These are phyloP conservation scores for Prosopis cineraria DNA, from an alignment of 306 rosid genomes.

Conservation along the genomic window DNA sequence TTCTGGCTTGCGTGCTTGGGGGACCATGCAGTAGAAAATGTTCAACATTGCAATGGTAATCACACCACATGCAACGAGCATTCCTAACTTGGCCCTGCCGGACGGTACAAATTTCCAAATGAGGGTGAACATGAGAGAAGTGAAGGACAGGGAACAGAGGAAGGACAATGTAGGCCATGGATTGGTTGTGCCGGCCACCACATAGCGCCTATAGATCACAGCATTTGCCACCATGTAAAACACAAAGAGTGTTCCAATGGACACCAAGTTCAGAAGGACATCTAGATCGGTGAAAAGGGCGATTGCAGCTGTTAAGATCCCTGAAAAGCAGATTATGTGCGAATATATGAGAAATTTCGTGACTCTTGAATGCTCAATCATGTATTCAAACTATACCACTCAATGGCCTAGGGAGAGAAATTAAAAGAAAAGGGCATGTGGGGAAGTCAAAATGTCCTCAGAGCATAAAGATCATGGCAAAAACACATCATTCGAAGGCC, in stretches of 20 bases:
- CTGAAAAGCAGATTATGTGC: constrained; percentile 54
- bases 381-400: constrained; percentile 17
- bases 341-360: constrained; percentile 26
- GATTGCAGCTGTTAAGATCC: constrained; percentile 81
- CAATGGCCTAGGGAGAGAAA: constrained; percentile 6
- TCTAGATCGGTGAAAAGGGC: constrained; percentile 82
- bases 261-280: constrained; percentile 75
- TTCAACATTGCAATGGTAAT: constrained; percentile 54
- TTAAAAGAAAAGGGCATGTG: not conserved
- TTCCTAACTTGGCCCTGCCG: constrained; percentile 54
- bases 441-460: constrained; percentile 33
- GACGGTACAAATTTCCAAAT: constrained; percentile 65
- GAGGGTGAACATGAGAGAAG: constrained; percentile 66
- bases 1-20: constrained; percentile 81
- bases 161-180: constrained; percentile 90
- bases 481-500: constrained; percentile 31
- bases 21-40: constrained; percentile 70
- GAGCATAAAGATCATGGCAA: constrained; percentile 35
- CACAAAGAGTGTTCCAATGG: constrained; percentile 96
- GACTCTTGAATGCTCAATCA: constrained; percentile 19
- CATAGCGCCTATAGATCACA: constrained; percentile 82
- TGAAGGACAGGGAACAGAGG: constrained; percentile 65
- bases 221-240: constrained; percentile 98
- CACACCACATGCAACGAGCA: constrained; percentile 56
- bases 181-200: constrained; percentile 64